phyloP scores from a whole-genome alignment of 805 yeast species.

The Cyberlindnera mrakii region DNA sequence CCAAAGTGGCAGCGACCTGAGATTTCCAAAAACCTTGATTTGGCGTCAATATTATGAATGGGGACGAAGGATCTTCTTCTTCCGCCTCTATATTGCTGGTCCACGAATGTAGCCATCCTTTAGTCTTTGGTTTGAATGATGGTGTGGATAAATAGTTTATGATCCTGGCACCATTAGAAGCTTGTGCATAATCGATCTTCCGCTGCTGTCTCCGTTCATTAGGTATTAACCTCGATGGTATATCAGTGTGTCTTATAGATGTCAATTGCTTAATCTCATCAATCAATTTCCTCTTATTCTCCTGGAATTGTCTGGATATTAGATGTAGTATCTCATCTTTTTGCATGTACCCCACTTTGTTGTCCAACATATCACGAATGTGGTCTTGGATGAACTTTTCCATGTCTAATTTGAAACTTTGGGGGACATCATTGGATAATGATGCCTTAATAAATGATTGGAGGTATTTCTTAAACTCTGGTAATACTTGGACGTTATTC shows the following conservation, averaged over 20 bases:
- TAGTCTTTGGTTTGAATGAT: constrained; percentile 22
- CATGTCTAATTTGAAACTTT: constrained; percentile 12
- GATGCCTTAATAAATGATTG: constrained; percentile 7
- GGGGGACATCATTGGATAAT: neutral
- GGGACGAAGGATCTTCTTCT: constrained; percentile 8
- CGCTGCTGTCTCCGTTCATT: neutral
- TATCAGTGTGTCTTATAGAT: neutral
- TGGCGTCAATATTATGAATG: constrained; percentile 18
- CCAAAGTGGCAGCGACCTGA: constrained; percentile 17
- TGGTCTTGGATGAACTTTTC: constrained; percentile 13
- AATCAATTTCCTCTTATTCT: constrained; percentile 16
- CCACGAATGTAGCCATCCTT: neutral
- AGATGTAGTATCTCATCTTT: constrained; percentile 18
- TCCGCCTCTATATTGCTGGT: neutral
- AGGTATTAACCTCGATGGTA: constrained; percentile 6
- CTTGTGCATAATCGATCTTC: constrained; percentile 8
- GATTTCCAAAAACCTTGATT: constrained; percentile 23
- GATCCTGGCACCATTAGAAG: constrained; percentile 28
- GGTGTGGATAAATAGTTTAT: constrained; percentile 30
- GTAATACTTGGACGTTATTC: constrained; percentile 16
- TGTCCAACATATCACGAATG: constrained; percentile 10
- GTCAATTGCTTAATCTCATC: constrained; percentile 16
- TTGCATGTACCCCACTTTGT: constrained; percentile 17
- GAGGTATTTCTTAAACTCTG: constrained; percentile 19
- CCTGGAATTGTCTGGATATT: constrained; percentile 17